These are phyloP conservation scores for Phytopythium aichiense DNA, from an alignment of 352 stramenopile genomes.

Conservation along the genomic window DNA sequence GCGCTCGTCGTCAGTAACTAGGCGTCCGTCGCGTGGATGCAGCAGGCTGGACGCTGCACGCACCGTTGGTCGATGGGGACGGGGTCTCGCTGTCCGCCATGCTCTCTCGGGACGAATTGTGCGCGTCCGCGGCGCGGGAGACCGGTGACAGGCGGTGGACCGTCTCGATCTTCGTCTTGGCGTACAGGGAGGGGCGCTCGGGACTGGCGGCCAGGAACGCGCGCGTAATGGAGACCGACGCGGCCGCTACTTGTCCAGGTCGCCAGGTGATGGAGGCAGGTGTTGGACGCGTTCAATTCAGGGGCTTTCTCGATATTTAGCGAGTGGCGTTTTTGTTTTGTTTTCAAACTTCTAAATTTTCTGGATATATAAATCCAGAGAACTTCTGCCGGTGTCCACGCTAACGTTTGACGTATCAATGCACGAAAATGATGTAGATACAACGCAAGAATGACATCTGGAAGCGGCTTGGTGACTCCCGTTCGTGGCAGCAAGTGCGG, in stretches of 20 bases:
- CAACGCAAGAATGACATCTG: too few relatives aligned
- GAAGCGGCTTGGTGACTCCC: too few relatives aligned
- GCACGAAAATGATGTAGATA: too few relatives aligned
- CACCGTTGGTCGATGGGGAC: neutral
- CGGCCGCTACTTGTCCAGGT: neutral
- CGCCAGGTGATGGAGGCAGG: too few relatives aligned
- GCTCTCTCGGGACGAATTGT: neutral
- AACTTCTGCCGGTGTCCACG: too few relatives aligned
- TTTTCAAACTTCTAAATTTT: too few relatives aligned
- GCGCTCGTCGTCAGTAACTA: neutral
- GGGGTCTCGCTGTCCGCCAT: slow-evolving; percentile 1
- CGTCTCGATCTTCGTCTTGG: neutral
- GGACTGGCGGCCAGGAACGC: neutral
- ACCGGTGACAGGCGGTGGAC: neutral
- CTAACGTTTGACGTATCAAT: too few relatives aligned
- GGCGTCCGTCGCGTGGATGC: too few relatives aligned
- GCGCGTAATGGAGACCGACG: neutral
- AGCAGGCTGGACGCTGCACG: neutral
- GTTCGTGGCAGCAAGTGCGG: too few relatives aligned
- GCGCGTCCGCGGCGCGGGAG: neutral
- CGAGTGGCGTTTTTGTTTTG: too few relatives aligned
- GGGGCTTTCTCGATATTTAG: too few relatives aligned
- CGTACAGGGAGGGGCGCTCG: neutral
- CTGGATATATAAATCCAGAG: too few relatives aligned
- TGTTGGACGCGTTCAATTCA: neutral